Evolutionary conservation across 805 yeast species (phyloP).

Genomic region (Lipomyces kockii): DNA sequence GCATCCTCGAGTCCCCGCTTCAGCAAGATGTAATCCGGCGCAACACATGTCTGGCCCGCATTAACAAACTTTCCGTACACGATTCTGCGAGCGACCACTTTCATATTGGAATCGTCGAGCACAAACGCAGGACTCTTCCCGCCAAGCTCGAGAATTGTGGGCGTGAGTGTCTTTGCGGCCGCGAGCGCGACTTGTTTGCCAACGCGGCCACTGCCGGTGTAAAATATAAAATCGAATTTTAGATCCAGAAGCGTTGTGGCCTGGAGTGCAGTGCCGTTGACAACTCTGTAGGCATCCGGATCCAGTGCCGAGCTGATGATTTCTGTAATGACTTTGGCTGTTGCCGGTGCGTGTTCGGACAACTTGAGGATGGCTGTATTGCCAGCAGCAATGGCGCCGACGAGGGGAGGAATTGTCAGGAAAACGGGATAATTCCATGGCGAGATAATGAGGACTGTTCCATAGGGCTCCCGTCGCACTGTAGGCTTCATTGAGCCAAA

Average conservation of each 20-base stretch:
- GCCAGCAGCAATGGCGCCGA: constrained; percentile 85
- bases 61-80: constrained; percentile 79
- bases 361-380: constrained; percentile 79
- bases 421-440: constrained; percentile 83
- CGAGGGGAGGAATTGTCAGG: constrained; percentile 65
- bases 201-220: constrained; percentile 79
- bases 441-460: constrained; percentile 71
- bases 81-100: constrained; percentile 60
- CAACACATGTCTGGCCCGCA: constrained; percentile 90
- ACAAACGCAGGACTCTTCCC: constrained; percentile 89
- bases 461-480: constrained; percentile 50
- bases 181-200: constrained; percentile 77
- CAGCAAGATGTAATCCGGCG: constrained; percentile 71
- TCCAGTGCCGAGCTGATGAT: constrained; percentile 60
- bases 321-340: constrained; percentile 60
- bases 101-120: constrained; percentile 53
- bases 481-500: constrained; percentile 36
- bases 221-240: constrained; percentile 79
- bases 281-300: constrained; percentile 60
- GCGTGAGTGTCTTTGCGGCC: constrained; percentile 86
- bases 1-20: constrained; percentile 52
- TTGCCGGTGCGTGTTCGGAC: constrained; percentile 70
- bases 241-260: constrained; percentile 62
- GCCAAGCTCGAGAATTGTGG: constrained; percentile 83
- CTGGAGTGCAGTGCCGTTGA: constrained; percentile 74